These are phyloP conservation scores for Bipolaris oryzae DNA, from an alignment of 2,329 filamentous ascomycete species.

Conservation along the genomic window DNA sequence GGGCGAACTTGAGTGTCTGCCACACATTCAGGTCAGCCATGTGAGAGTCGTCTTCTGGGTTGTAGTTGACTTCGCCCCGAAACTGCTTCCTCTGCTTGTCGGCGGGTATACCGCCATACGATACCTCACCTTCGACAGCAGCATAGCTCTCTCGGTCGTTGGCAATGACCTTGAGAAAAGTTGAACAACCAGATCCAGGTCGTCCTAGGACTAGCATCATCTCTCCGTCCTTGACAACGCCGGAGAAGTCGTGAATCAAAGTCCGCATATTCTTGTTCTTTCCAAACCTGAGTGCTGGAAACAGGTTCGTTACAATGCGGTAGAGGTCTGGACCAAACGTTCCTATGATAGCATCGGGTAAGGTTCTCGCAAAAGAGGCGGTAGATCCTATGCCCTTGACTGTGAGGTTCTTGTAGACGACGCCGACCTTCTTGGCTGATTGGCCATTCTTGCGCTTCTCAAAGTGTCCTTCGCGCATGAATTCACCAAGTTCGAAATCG, in stretches of 20 bases:
- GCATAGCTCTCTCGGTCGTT: conserved; percentile 72
- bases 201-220: conserved; percentile 76
- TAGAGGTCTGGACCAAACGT: conserved; percentile 84
- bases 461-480: conserved; percentile 75
- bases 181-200: conserved; percentile 76
- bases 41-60: conserved; percentile 77
- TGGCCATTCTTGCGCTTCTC: conserved; percentile 72
- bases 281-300: conserved; percentile 59
- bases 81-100: conserved; percentile 71
- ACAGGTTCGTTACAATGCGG: conserved; percentile 61
- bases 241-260: conserved; percentile 70
- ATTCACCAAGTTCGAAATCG: conserved; percentile 71
- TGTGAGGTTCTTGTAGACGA: conserved; percentile 76
- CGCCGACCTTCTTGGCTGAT: conserved; percentile 77
- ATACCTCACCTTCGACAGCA: conserved; percentile 70
- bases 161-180: conserved; percentile 76
- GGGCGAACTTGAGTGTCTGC: conserved; percentile 76
- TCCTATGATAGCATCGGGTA: conserved; percentile 75
- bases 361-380: conserved; percentile 71
- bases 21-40: conserved; percentile 76
- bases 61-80: conserved; percentile 78
- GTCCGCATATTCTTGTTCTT: conserved; percentile 58
- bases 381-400: conserved; percentile 71
- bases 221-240: conserved; percentile 69
- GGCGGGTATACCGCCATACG: conserved; percentile 73